These are phyloP conservation scores for Choanephora cucurbitarum DNA, from an alignment of 371 early-diverging fungal species.

Conservation along the genomic window DNA sequence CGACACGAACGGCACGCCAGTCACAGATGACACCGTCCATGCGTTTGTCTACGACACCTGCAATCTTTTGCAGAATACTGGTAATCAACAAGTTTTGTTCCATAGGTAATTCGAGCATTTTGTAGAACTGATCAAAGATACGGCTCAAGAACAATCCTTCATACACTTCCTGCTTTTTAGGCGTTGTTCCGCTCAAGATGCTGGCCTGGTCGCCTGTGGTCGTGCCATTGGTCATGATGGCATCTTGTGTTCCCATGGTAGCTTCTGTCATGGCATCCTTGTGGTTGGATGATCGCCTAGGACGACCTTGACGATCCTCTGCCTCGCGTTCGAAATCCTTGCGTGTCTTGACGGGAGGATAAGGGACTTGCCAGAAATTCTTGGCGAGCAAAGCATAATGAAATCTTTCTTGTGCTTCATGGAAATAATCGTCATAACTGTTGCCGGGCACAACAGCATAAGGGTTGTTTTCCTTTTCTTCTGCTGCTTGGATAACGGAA, in stretches of 20 bases:
- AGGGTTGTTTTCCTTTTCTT: slow-evolving; percentile 12
- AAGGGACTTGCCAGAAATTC: slow-evolving; percentile 52
- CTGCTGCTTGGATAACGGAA: slow-evolving; percentile 28
- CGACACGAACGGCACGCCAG: slow-evolving; percentile 50
- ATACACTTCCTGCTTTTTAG: slow-evolving; percentile 30
- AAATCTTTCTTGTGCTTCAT: slow-evolving; percentile 53
- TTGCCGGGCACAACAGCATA: slow-evolving; percentile 48
- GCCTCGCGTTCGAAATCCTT: slow-evolving; percentile 42
- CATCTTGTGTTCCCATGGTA: slow-evolving; percentile 1
- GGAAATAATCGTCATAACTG: slow-evolving; percentile 55
- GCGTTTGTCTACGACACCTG: slow-evolving; percentile 50
- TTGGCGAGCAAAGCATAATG: slow-evolving; percentile 50
- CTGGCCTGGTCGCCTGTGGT: slow-evolving; percentile 18
- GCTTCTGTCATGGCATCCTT: slow-evolving; percentile 16
- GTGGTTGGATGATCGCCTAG: slow-evolving; percentile 31
- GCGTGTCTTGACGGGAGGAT: slow-evolving; percentile 46
- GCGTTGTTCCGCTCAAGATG: slow-evolving; percentile 15
- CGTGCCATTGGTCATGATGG: not conserved
- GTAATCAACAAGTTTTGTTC: slow-evolving; percentile 53
- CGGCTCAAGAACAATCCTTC: slow-evolving; percentile 50
- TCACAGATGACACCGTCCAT: slow-evolving; percentile 55
- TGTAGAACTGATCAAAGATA: slow-evolving; percentile 49
- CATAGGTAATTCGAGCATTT: slow-evolving; percentile 46
- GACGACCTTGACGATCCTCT: slow-evolving; percentile 47
- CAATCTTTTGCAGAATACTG: slow-evolving; percentile 51